Evolutionary conservation across 1,139 yeast genomes (phyloP).

Genomic region (Hansenula sp.): DNA sequence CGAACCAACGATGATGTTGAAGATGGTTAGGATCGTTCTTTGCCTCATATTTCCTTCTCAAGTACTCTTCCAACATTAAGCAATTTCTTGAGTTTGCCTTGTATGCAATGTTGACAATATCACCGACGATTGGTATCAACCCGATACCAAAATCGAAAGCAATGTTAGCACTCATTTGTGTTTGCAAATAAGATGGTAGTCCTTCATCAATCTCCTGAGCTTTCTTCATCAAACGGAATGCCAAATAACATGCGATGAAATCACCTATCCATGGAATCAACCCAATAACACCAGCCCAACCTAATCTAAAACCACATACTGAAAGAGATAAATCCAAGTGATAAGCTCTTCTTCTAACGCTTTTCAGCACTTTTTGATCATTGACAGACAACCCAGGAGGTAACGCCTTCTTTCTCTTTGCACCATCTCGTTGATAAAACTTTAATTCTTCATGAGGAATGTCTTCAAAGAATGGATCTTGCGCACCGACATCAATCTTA

Average conservation of each 20-base stretch:
- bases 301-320: conserved; percentile 62
- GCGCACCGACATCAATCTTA: conserved; percentile 18
- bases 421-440: conserved; percentile 21
- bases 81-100: conserved; percentile 75
- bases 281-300: conserved; percentile 75
- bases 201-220: conserved; percentile 65
- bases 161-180: conserved; percentile 61
- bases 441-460: conserved; percentile 23
- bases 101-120: conserved; percentile 60
- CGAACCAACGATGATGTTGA: conserved; percentile 1
- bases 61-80: conserved; percentile 52
- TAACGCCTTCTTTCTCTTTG: conserved; percentile 30
- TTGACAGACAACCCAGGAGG: conserved; percentile 55
- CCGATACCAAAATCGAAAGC: conserved; percentile 67
- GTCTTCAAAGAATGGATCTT: conserved; percentile 23
- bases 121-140: conserved; percentile 72
- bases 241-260: conserved; percentile 45
- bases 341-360: conserved; percentile 59
- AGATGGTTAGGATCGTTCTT: neutral
- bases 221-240: conserved; percentile 41
- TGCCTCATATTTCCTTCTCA: conserved; percentile 33
- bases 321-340: conserved; percentile 58
- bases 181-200: conserved; percentile 45
- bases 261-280: conserved; percentile 68
- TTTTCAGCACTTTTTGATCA: conserved; percentile 50